Base-by-base conservation (phyloP, 1,139 yeast genomes). In the Sugiyamaella paludigena region DNA sequence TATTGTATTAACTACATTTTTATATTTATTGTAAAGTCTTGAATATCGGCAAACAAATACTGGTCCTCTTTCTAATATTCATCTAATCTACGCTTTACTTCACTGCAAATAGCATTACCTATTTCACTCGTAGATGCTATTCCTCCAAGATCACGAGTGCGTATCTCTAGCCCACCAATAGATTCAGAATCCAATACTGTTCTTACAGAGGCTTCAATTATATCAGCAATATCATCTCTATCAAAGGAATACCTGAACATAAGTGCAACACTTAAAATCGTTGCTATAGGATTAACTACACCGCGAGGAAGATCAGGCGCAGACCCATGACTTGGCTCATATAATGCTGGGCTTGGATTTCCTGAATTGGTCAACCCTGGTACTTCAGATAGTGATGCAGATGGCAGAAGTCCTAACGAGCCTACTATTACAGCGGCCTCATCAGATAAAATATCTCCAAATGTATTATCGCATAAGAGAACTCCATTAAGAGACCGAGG, bases 291-390 rank as follows among this genome's bases (percentile, higher is more conserved):
- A 68, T 88, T 88, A 38, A 86, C 96, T 67, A 82, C 82, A 60
- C 85, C 84, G 50, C 71, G 75, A 44, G 83, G 83, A 62, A 88
- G 79, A 67, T 88, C 96, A 40, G 96, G 96, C 26, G 96, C 96
- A 35, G 95, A 84, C 39, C 96, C 96, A 66, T 88, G 96, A 62
- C 95, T 87, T 58, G 96, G 96, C 70, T 88, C 96, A 66, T 88
- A 88, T 56, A 88, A 73, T 9, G 45, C 50, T 2, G 47, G 34
- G 52, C 94, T 95, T 64, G 86, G 40, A 10, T 36, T 85, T 0
- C 94, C 92, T 31, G 76, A 73, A 72, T 84, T 84, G 66, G 83
- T 84, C n/a, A 29, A 36, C 2, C 52, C 53, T 49, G 95, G 95
- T 60, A 86, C 76, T 15, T 92, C 84, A 3, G 95, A 88, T 65